phyloP scores from a whole-genome alignment of 2,329 filamentous ascomycete species.

The Aspergillus nomiae region DNA sequence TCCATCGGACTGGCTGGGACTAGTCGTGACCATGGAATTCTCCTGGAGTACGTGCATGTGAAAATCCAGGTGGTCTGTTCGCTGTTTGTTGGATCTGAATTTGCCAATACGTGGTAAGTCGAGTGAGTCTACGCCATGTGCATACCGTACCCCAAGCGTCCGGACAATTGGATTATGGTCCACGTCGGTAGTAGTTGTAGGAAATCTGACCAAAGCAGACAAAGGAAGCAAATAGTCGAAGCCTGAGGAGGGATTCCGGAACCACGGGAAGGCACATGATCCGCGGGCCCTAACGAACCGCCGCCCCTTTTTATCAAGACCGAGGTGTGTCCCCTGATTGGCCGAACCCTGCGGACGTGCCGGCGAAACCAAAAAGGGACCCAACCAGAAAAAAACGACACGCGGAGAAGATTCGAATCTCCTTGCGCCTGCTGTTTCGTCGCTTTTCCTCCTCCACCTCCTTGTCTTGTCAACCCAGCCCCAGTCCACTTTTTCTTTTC shows the following conservation, averaged over 20 bases:
- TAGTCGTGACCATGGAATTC: not conserved
- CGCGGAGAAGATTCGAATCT: constrained; percentile 4
- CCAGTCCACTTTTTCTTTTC: constrained; percentile 22
- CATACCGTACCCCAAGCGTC: too few relatives aligned
- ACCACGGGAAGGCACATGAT: constrained; percentile 18
- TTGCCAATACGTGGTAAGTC: too few relatives aligned
- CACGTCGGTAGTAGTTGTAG: too few relatives aligned
- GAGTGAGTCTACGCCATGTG: too few relatives aligned
- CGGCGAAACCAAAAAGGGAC: constrained; percentile 22
- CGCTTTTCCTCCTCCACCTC: constrained; percentile 12
- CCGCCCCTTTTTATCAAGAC: constrained; percentile 29
- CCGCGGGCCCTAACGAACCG: constrained; percentile 6
- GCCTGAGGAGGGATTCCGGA: not conserved
- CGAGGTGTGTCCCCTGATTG: constrained; percentile 28
- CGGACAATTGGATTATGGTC: too few relatives aligned
- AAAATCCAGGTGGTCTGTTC: constrained; percentile 1
- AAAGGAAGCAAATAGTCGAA: too few relatives aligned
- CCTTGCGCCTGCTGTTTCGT: constrained; percentile 17
- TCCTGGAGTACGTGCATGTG: not conserved
- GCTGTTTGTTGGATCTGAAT: not conserved
- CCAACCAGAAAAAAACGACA: constrained; percentile 13
- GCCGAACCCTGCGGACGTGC: constrained; percentile 25
- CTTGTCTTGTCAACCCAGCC: constrained; percentile 15
- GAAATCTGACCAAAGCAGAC: too few relatives aligned
- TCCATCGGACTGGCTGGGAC: not conserved